Evolutionary conservation across 805 yeast species (phyloP), one percentile per base, ranked within the genome.

Genomic region (Diddensiella caesifluorescens): DNA sequence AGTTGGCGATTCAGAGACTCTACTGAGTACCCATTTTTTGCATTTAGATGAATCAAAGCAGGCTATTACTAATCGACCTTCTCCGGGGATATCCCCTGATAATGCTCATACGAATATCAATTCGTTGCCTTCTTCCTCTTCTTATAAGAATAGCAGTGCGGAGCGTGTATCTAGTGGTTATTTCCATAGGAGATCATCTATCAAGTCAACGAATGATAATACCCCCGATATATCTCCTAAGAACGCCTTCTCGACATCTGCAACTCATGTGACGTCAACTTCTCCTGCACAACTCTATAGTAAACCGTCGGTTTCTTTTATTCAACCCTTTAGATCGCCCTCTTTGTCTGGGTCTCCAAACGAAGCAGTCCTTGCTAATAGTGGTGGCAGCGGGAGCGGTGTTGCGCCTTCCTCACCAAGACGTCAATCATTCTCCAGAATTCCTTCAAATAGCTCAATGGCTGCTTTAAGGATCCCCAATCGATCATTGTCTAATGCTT

Each of bases 301-400:
- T n/a, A 29, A 49, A 6, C 56, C 53, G 5, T 62, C 70, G 3
- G 56, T 55, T 4, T 62, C 75, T 41, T 48, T 68, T 3, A 69
- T 76, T 12, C 81, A 76, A 46, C 78, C 83, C 2, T 80, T 80
- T 62, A 77, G 74, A 47, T 74, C 77, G 2, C 83, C 85, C 0
- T 75, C 85, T 0, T 64, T 80, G 23, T 62, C 76, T 13, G 65
- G 55, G 3, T 63, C 66, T 13, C 63, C 63, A 7, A 41, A 49
- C 13, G 40, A 39, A 18, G 21, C 31, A 9, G 29, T 19, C 20
- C 22, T 28, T 3, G 32, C 43, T 10, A 3, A 26, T 20, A 10
- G 12, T 28, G 18, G 23, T 20, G 23, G 6, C 16, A 25, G 7
- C 21, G 20, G 29, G 23, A 33, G 22, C 12, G 26, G 22, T 18